Percentiles rank a stretch among this genome's conserved stretches.
phyloP scores from a whole-genome alignment of 495 filamentous ascomycete species.

The Barbatosphaeria neglecta region DNA sequence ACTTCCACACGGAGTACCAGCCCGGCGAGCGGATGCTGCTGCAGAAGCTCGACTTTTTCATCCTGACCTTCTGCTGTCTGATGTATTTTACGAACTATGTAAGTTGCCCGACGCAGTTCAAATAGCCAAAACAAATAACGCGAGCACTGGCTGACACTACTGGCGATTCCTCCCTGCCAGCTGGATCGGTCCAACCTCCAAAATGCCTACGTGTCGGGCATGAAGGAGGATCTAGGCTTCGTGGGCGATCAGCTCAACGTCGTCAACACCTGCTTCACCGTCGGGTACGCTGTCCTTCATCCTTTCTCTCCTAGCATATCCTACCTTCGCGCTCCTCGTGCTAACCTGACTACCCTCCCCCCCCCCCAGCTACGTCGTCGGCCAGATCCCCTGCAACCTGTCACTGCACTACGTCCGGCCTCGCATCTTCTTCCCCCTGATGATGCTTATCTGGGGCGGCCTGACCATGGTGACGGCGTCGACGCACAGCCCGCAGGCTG shows the following conservation, averaged over 20 bases:
- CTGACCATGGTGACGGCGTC: constrained; percentile 50
- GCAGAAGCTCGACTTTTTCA: constrained; percentile 53
- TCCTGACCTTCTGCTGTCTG: constrained; percentile 52
- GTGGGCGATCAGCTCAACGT: constrained; percentile 44
- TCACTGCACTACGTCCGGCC: constrained; percentile 48
- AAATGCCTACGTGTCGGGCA: constrained; percentile 56
- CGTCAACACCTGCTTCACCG: constrained; percentile 42
- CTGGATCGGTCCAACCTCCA: constrained; percentile 48
- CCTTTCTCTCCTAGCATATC: neutral
- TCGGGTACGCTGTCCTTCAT: constrained; percentile 12
- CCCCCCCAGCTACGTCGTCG: constrained; percentile 45
- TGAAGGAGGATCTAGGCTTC: constrained; percentile 52
- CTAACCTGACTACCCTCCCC: constrained; percentile 3
- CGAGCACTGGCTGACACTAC: neutral
- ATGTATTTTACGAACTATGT: constrained; percentile 42
- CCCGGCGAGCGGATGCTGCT: constrained; percentile 36
- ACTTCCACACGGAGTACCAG: constrained; percentile 20
- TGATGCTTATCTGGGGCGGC: constrained; percentile 49
- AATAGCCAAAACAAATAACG: neutral
- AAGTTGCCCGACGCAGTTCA: no score
- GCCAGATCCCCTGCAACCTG: constrained; percentile 49
- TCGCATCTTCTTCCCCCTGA: constrained; percentile 47
- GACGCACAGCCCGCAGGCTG: constrained; percentile 33
- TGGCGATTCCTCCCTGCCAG: neutral
- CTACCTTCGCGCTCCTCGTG: no score